phyloP scores from a whole-genome alignment of 73 alveolate species.

The Blepharisma stoltei region DNA sequence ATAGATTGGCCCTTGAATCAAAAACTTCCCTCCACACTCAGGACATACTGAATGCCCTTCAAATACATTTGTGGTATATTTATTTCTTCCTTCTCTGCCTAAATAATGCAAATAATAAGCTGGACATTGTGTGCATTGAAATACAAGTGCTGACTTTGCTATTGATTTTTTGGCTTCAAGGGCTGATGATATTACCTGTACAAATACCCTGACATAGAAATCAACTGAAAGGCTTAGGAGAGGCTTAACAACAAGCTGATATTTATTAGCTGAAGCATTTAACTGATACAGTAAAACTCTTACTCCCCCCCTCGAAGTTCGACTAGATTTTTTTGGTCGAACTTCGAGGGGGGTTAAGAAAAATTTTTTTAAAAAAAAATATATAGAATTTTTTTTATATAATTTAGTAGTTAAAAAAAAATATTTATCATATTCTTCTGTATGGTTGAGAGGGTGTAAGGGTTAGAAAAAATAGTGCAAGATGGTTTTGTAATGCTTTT shows the following conservation, averaged over 20 bases:
- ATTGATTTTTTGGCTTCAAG: slow-evolving; percentile 64
- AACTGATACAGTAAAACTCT: slow-evolving; percentile 78
- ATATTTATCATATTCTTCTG: too few relatives aligned
- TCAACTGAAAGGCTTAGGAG: slow-evolving; percentile 77
- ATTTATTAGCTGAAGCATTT: slow-evolving; percentile 73
- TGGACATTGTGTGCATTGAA: slow-evolving; percentile 76
- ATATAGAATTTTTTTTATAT: too few relatives aligned
- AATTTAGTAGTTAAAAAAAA: slow-evolving; percentile 10
- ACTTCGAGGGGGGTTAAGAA: too few relatives aligned
- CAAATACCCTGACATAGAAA: slow-evolving; percentile 81
- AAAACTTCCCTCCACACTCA: slow-evolving; percentile 70
- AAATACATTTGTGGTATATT: slow-evolving; percentile 38
- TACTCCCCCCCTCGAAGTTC: too few relatives aligned
- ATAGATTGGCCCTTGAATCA: slow-evolving; percentile 90
- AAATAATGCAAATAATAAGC: slow-evolving; percentile 57
- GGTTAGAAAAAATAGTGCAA: too few relatives aligned
- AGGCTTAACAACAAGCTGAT: slow-evolving; percentile 75
- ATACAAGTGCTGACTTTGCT: slow-evolving; percentile 75
- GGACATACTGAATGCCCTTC: slow-evolving; percentile 36
- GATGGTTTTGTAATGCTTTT: too few relatives aligned
- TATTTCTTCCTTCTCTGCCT: slow-evolving; percentile 60
- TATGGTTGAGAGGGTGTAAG: too few relatives aligned
- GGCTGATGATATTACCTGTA: slow-evolving; percentile 69
- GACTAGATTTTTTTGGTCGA: too few relatives aligned
- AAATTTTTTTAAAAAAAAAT: too few relatives aligned